A percentile compares a stretch with the other conserved stretches of the same genome.
Conservation (phyloP, 1,284 basidiomycete genomes). For the Microstroma glucosiphilum region DNA sequence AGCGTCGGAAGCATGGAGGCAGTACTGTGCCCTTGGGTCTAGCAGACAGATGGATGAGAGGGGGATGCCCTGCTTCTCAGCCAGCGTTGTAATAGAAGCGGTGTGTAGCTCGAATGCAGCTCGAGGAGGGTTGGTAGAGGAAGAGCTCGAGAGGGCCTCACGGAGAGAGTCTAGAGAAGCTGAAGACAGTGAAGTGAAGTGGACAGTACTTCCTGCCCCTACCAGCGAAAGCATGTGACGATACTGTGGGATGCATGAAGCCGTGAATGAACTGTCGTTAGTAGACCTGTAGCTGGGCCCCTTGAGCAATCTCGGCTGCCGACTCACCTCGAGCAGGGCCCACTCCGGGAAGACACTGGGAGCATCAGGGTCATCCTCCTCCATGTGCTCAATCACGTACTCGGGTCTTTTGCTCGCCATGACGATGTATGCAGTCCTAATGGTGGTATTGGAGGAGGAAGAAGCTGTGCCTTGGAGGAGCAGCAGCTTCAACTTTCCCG, state of each 20-base stretch:
- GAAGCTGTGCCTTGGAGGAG: background rate
- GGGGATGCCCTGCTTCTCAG: slow-evolving; percentile 57
- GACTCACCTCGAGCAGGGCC: slow-evolving; percentile 41
- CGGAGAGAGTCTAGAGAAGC: slow-evolving; percentile 63
- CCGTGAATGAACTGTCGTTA: background rate
- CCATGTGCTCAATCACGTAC: slow-evolving; percentile 51
- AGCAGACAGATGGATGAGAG: slow-evolving; percentile 52
- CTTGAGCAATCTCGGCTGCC: background rate
- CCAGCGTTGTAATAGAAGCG: slow-evolving; percentile 63
- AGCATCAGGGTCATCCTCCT: slow-evolving; percentile 44
- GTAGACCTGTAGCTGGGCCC: background rate
- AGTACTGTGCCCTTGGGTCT: slow-evolving; percentile 38
- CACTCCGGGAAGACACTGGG: slow-evolving; percentile 41
- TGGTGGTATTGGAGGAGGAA: background rate
- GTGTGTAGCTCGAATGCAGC: slow-evolving; percentile 62
- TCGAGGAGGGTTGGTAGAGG: slow-evolving; percentile 14
- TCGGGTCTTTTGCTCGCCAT: slow-evolving; percentile 24
- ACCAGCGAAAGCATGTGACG: slow-evolving; percentile 80
- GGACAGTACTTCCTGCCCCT: slow-evolving; percentile 61
- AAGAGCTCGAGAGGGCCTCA: slow-evolving; percentile 50
- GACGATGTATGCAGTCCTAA: background rate
- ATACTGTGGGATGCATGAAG: slow-evolving; percentile 12
- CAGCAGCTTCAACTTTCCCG: background rate
- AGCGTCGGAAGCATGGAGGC: slow-evolving; percentile 18
- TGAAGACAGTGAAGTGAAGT: slow-evolving; percentile 76